Conservation (phyloP, 345 rosid genomes). For the Brassica cretica region DNA sequence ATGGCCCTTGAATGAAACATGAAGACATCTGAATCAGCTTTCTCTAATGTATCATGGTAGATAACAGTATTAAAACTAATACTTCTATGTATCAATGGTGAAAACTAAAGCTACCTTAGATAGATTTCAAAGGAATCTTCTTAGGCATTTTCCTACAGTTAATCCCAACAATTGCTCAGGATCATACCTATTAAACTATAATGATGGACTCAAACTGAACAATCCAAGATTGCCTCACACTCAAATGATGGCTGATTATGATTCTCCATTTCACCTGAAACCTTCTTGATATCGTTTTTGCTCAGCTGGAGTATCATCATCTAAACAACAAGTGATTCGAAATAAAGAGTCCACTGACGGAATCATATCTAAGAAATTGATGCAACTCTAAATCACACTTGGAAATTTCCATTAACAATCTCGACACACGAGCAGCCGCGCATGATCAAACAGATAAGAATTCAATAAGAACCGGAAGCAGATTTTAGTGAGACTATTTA, state of each 20-base stretch:
- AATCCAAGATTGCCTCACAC: slow-evolving; percentile 45
- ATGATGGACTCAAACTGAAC: neutral
- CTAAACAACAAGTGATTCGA: neutral
- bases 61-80: neutral
- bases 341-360: slow-evolving; percentile 17
- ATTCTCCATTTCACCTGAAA: slow-evolving; percentile 25
- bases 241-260: slow-evolving; percentile 43
- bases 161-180: neutral
- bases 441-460: slow-evolving; percentile 4
- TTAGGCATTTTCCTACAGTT: slow-evolving; percentile 61
- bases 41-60: neutral
- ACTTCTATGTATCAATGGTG: neutral
- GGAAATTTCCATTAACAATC: neutral
- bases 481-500: neutral
- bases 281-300: slow-evolving; percentile 12
- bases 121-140: slow-evolving; percentile 75
- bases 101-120: slow-evolving; percentile 41
- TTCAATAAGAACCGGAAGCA: neutral
- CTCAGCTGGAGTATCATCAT: neutral
- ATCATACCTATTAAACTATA: neutral
- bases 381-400: slow-evolving; percentile 10
- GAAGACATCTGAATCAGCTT: slow-evolving; percentile 12
- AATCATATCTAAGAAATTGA: slow-evolving; percentile 7
- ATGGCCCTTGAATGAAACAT: slow-evolving; percentile 58
- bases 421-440: slow-evolving; percentile 1